phyloP scores from a whole-genome alignment of 371 early-diverging fungal genomes.

The Syncephalastrum sp. region DNA sequence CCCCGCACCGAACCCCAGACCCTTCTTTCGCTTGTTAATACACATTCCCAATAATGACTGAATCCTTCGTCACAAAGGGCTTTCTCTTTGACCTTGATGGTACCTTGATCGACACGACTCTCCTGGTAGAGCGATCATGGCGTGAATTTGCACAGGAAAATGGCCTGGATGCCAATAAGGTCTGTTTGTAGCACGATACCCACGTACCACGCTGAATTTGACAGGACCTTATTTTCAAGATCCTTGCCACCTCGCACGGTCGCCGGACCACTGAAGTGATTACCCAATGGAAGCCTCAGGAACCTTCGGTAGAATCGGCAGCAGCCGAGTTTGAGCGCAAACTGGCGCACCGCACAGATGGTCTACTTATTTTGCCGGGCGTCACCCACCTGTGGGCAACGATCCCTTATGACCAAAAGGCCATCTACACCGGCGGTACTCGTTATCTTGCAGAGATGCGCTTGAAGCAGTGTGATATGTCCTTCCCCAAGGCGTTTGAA shows the following conservation, averaged over 20 bases:
- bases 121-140: conserved; percentile 34
- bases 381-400: conserved; percentile 16
- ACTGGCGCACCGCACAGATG: conserved; percentile 27
- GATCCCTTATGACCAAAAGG: conserved; percentile 23
- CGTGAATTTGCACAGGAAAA: conserved; percentile 27
- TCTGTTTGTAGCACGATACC: conserved; percentile 3
- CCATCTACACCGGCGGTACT: conserved; percentile 33
- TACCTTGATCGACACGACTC: conserved; percentile 46
- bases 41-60: no score
- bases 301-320: conserved; percentile 19
- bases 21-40: no score
- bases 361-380: conserved; percentile 29
- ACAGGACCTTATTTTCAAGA: conserved; percentile 9
- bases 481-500: conserved; percentile 22
- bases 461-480: conserved; percentile 29
- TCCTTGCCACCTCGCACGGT: conserved; percentile 41
- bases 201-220: no score
- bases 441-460: conserved; percentile 27
- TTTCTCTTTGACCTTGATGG: conserved; percentile 46
- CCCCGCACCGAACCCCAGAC: no score
- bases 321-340: conserved; percentile 26
- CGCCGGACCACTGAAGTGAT: conserved; percentile 41
- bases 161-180: conserved; percentile 32
- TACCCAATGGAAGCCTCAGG: conserved; percentile 26
- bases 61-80: conserved; percentile 5